These are phyloP conservation scores for Aspergillus flavus DNA, from an alignment of 2,329 filamentous ascomycete genomes.

Conservation along the genomic window DNA sequence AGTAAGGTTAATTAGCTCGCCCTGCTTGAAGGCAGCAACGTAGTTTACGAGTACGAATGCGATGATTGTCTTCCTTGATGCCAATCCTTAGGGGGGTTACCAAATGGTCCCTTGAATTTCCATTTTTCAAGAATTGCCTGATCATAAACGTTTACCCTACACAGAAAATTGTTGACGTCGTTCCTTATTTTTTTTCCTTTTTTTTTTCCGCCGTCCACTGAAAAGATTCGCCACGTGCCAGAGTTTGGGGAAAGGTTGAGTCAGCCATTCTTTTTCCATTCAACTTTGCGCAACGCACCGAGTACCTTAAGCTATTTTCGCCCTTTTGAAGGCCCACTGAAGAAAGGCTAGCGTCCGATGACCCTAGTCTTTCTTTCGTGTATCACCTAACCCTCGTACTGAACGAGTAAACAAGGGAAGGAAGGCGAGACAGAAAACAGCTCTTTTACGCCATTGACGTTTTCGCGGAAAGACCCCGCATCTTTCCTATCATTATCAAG, in stretches of 20 bases:
- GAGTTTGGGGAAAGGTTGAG: constrained; percentile 11
- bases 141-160: not conserved
- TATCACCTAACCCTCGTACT: not conserved
- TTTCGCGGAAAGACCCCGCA: constrained; percentile 26
- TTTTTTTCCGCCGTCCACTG: not conserved
- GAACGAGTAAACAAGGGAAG: not conserved
- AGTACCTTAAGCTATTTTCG: not conserved
- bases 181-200: constrained; percentile 3
- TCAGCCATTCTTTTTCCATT: constrained; percentile 13
- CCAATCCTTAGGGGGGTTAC: not conserved
- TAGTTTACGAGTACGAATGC: constrained; percentile 5
- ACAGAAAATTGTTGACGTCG: not conserved
- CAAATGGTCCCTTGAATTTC: not conserved
- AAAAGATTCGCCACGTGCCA: constrained; percentile 17
- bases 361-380: constrained; percentile 21
- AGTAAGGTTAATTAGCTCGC: not conserved
- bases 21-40: constrained; percentile 1
- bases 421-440: constrained; percentile 4
- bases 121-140: constrained; percentile 1
- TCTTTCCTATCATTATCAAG: constrained; percentile 11
- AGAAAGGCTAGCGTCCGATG: constrained; percentile 9
- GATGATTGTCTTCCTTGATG: not conserved
- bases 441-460: constrained; percentile 14
- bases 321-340: constrained; percentile 7
- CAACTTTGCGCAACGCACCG: constrained; percentile 4